Evolutionary conservation across 495 filamentous ascomycete species (phyloP), one percentile per base, ranked within the genome.

Genomic region (Talaromyces ruber): DNA sequence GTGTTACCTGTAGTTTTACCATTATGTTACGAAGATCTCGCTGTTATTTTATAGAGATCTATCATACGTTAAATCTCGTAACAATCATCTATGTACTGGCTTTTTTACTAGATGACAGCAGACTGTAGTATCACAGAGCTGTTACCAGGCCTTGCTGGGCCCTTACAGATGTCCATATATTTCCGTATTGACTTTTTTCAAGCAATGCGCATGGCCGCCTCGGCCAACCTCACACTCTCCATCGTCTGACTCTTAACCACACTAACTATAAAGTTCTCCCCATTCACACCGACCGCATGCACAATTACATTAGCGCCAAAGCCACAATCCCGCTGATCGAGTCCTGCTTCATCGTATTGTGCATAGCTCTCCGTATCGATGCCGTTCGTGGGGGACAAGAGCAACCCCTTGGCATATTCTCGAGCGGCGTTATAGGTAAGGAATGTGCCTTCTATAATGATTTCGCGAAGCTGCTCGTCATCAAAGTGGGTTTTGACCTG

Each of bases 261-360:
- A 59, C 62, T 64, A 21, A 70, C 65, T 5, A 66, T 58, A 39
- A 65, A 67, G 61, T 70, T 70, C 11, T 60, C 64, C 30, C 62
- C 64, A 21, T 64, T 54, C 4, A 18, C 58, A 14, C 59, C 45
- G 1, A 47, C 55, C n/a, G 68, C 68, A 61, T 66, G 68, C 54
- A 70, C 62, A 47, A 70, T 26, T 7, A 67, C 68, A 65, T 70
- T 67, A 54, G 67, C 63, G 4, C 68, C 65, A 61, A 55, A 66
- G n/a, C 63, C 68, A 25, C 62, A 66, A 43, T 67, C 66, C 7
- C 14, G 56, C 56, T 70, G 62, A 24, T 62, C 57, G 1, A 39
- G 58, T n/a, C 24, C 65, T 7, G 68, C 65, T 50, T 70, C 65
- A 9, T 26, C 52, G 61, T 70, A 70, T 50, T 62, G 34, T 11